These are phyloP conservation scores for Teunomyces tritomae DNA, from an alignment of 805 yeast species.

Conservation along the genomic window DNA sequence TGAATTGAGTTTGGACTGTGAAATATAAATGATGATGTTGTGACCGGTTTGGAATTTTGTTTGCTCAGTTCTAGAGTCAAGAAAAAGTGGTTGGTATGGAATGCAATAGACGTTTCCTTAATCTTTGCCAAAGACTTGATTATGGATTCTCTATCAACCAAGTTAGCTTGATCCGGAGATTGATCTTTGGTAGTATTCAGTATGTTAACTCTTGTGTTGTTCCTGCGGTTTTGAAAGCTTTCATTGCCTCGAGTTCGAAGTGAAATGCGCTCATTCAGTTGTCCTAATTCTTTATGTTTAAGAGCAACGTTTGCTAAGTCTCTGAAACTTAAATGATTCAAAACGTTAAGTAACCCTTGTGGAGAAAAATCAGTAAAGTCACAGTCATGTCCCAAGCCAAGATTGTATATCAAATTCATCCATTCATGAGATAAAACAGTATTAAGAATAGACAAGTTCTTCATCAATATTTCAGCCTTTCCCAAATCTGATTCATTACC, in stretches of 20 bases:
- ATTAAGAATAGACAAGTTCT: slow-evolving; percentile 40
- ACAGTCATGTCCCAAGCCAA: slow-evolving; percentile 51
- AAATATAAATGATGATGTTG: slow-evolving; percentile 9
- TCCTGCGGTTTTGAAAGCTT: neutral
- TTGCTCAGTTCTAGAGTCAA: slow-evolving; percentile 8
- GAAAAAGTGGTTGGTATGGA: slow-evolving; percentile 13
- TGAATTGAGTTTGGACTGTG: slow-evolving; percentile 28
- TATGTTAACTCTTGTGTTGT: neutral
- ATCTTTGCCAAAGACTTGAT: slow-evolving; percentile 15
- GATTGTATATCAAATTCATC: slow-evolving; percentile 45
- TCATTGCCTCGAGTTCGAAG: neutral
- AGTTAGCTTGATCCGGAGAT: neutral
- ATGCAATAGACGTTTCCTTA: slow-evolving; percentile 18
- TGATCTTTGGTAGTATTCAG: neutral
- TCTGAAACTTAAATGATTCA: slow-evolving; percentile 38
- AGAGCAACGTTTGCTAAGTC: slow-evolving; percentile 35
- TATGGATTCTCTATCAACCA: slow-evolving; percentile 14
- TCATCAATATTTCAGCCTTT: slow-evolving; percentile 20
- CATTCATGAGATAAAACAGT: slow-evolving; percentile 45
- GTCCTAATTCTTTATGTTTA: slow-evolving; percentile 29
- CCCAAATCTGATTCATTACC: slow-evolving; percentile 21
- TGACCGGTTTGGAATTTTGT: slow-evolving; percentile 4
- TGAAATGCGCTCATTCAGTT: neutral
- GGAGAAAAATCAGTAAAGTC: slow-evolving; percentile 35
- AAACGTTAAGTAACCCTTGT: slow-evolving; percentile 37